Base-by-base conservation (phyloP, 225 moss, liverwort and hornwort genomes). In the Sphagnum contortum region DNA sequence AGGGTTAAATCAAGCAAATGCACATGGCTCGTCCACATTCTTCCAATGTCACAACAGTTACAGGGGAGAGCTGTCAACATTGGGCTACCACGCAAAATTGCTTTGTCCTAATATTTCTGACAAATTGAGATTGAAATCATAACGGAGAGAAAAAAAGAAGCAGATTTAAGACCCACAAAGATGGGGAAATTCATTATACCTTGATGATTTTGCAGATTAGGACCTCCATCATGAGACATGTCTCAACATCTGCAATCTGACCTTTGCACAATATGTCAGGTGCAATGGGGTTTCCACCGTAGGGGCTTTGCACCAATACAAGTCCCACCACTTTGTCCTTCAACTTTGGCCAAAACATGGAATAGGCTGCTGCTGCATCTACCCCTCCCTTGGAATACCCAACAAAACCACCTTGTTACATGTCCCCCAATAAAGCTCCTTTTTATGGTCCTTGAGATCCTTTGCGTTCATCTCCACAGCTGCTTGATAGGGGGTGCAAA, bases 371-470 rank as follows among this genome's bases (percentile, higher is more conserved):
- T 29, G 98, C 93, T 55, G 93, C 93, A 81, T 98, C 98, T 47
- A 98, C 93, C 48, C 98, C 98, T 65, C 98, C 98, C 71, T 98
- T 98, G 29, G 91, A 93, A 61, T 98, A 9, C 91, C 93, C 68
- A 98, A 79, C 74, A 98, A 76, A 58, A 93, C 82, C 44, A 98
- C 76, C n/a, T 90, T 92, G 75, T 90, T 98, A 67, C 83, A 82
- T 49, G 92, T 81, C 61, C 90, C 85, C 92, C 90, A 90, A 62
- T 79, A 92, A 49, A 98, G 76, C 68, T 98, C 96, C 73, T 90
- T 77, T 69, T 93, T 93, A 69, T 84, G 86, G 9, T 93, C 91
- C 74, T 91, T 98, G 57, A 98, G 75, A 70, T 93, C 83, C 59
- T 52, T 79, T 9, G 91, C 90, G 69, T 93, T 98, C 67, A 75